Conservation (phyloP, 1,284 basidiomycete genomes). For the Ganoderma sinense region DNA sequence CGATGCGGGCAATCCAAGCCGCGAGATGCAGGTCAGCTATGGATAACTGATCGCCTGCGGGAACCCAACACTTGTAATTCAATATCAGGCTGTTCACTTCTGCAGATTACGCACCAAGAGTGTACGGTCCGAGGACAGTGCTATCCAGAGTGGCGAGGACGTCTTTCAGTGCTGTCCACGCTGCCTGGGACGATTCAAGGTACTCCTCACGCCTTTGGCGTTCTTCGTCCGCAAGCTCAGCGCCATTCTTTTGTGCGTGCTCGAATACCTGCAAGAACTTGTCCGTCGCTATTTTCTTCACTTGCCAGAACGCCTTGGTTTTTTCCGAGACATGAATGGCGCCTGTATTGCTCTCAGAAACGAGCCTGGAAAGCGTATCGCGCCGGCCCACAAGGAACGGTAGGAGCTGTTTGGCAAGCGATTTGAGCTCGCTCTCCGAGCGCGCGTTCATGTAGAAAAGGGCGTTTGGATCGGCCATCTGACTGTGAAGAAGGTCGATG, state of each 20-base stretch:
- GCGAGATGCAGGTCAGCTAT: slow-evolving; percentile 84
- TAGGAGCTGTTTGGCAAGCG: slow-evolving; percentile 47
- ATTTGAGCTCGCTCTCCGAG: slow-evolving; percentile 52
- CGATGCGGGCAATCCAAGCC: slow-evolving; percentile 77
- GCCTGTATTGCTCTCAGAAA: slow-evolving; percentile 57
- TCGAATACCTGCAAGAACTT: slow-evolving; percentile 53
- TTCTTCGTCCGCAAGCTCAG: slow-evolving; percentile 44
- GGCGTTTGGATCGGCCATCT: slow-evolving; percentile 58
- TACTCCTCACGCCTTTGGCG: slow-evolving; percentile 44
- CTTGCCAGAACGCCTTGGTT: slow-evolving; percentile 64
- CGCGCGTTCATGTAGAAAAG: slow-evolving; percentile 60
- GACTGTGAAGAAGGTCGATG: slow-evolving; percentile 71
- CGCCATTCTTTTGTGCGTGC: slow-evolving; percentile 51
- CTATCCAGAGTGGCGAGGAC: slow-evolving; percentile 57
- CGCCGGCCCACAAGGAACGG: slow-evolving; percentile 59
- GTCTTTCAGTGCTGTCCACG: slow-evolving; percentile 56
- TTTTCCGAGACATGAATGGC: slow-evolving; percentile 64
- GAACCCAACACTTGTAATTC: background rate
- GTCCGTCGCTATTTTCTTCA: slow-evolving; percentile 57
- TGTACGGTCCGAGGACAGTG: slow-evolving; percentile 75
- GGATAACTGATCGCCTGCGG: slow-evolving; percentile 76
- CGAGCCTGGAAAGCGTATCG: slow-evolving; percentile 60
- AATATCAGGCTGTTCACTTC: background rate
- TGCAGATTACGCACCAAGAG: slow-evolving; percentile 60
- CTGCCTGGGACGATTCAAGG: slow-evolving; percentile 41